Evolutionary conservation across 176 grass and related monocot species (phyloP).

Genomic region (Zea mays): DNA sequence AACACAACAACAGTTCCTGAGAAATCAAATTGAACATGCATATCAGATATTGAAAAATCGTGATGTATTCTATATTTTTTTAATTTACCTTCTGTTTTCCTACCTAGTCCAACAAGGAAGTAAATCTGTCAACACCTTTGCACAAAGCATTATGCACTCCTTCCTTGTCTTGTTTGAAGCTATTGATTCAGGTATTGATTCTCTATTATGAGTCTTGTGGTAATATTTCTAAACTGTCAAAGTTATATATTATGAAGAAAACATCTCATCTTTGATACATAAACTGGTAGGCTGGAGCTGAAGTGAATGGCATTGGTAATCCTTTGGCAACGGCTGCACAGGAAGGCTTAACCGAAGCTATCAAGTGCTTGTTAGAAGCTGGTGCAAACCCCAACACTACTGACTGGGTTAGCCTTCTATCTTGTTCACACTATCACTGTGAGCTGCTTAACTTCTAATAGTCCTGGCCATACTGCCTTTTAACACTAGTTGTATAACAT

Average conservation of each 20-base stretch:
- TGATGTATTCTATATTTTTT: neutral
- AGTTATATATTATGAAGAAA: neutral
- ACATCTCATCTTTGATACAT: neutral
- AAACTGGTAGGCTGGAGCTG: conserved; percentile 38
- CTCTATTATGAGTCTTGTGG: neutral
- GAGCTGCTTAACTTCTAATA: neutral
- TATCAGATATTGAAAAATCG: neutral
- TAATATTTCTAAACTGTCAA: neutral
- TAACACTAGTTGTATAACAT: neutral
- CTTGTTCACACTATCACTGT: neutral
- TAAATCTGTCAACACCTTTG: neutral
- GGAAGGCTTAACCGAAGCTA: conserved; percentile 32
- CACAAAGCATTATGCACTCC: neutral
- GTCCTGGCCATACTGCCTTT: neutral
- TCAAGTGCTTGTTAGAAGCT: conserved; percentile 31
- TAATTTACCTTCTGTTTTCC: neutral
- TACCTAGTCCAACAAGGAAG: conserved; percentile 8
- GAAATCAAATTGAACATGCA: neutral
- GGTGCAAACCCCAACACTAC: conserved; percentile 31
- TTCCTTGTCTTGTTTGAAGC: conserved; percentile 31
- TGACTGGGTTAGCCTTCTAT: conserved; percentile 16
- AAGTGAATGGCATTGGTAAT: conserved; percentile 14
- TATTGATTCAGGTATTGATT: conserved; percentile 38
- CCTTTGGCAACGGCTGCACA: conserved; percentile 1
- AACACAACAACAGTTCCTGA: neutral